These are phyloP conservation scores for Pichia sp. DNA, from an alignment of 1,139 yeast species.

Conservation along the genomic window DNA sequence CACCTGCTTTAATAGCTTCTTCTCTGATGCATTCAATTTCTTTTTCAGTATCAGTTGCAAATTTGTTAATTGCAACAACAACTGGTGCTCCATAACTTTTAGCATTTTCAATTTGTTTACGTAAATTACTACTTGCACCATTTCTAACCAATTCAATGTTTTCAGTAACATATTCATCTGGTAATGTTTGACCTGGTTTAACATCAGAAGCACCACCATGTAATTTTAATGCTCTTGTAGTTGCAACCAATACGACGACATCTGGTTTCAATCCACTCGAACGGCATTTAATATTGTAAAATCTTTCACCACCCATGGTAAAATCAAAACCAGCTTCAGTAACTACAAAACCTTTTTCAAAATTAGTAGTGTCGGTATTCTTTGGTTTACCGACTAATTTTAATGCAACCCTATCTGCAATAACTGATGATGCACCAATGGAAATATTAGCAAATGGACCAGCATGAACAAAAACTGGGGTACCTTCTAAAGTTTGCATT, in stretches of 20 bases:
- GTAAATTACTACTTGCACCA: conserved; percentile 62
- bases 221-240: conserved; percentile 70
- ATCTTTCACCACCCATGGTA: conserved; percentile 87
- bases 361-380: conserved; percentile 28
- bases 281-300: conserved; percentile 74
- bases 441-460: conserved; percentile 86
- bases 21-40: conserved; percentile 59
- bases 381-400: conserved; percentile 47
- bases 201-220: conserved; percentile 86
- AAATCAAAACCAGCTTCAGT: conserved; percentile 86
- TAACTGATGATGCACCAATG: conserved; percentile 76
- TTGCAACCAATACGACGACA: conserved; percentile 72
- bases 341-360: conserved; percentile 57
- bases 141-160: conserved; percentile 56
- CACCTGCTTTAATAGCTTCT: conserved; percentile 67
- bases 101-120: conserved; percentile 68
- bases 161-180: conserved; percentile 60
- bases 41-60: conserved; percentile 63
- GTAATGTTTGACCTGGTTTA: conserved; percentile 72
- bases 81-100: conserved; percentile 70
- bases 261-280: conserved; percentile 68
- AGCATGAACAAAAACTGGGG: conserved; percentile 80
- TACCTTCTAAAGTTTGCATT: conserved; percentile 83
- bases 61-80: conserved; percentile 73
- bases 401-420: conserved; percentile 70